A percentile compares a stretch with the other conserved stretches of the same genome.
These are phyloP conservation scores for Pichia sp. DNA, from an alignment of 1,139 yeast species.

Conservation along the genomic window DNA sequence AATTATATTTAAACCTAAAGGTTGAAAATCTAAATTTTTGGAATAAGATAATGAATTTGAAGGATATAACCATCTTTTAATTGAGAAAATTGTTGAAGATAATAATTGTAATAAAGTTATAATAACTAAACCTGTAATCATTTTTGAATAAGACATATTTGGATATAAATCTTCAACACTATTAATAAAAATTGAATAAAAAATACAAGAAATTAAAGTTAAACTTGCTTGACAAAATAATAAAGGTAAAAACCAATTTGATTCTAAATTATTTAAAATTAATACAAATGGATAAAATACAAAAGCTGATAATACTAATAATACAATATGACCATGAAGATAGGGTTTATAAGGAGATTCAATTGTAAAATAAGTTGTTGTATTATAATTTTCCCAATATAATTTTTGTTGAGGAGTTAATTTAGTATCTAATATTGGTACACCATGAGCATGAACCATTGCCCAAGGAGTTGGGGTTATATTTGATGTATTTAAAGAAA, in stretches of 20 bases:
- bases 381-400: constrained; percentile 75
- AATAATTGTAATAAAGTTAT: constrained; percentile 48
- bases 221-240: constrained; percentile 46
- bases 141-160: constrained; percentile 60
- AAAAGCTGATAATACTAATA: constrained; percentile 42
- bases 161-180: constrained; percentile 71
- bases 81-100: constrained; percentile 41
- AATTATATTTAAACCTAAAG: background rate
- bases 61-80: constrained; percentile 35
- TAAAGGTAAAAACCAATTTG: constrained; percentile 52
- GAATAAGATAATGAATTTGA: background rate
- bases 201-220: constrained; percentile 46
- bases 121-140: constrained; percentile 56
- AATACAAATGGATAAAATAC: constrained; percentile 66
- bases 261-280: constrained; percentile 54
- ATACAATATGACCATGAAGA: constrained; percentile 49
- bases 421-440: constrained; percentile 65
- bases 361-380: constrained; percentile 71
- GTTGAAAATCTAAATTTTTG: background rate
- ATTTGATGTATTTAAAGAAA: background rate
- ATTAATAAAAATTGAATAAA: constrained; percentile 52
- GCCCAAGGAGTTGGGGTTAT: constrained; percentile 45
- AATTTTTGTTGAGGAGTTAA: constrained; percentile 65
- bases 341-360: constrained; percentile 45
- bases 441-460: constrained; percentile 54